Conservation (phyloP, 208 protist species). For the Leishmania arabica region DNA sequence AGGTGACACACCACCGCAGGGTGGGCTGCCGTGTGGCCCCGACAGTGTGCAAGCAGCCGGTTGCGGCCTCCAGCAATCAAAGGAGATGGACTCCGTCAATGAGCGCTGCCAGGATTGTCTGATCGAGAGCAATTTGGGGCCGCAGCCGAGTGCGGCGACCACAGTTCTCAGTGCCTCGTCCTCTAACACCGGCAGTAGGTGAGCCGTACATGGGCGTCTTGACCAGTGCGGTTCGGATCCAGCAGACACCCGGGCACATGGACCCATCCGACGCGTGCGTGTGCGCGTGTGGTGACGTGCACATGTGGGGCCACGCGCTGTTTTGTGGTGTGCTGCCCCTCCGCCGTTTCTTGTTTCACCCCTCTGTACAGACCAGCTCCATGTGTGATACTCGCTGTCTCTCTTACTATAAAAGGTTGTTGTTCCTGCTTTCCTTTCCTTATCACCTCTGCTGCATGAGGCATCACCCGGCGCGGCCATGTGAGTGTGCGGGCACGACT, state of each 20-base stretch:
- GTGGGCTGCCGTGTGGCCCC: conserved; percentile 57
- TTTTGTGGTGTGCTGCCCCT: neutral
- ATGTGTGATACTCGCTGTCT: neutral
- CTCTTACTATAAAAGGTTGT: neutral
- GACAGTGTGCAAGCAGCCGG: conserved; percentile 58
- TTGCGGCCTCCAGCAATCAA: conserved; percentile 60
- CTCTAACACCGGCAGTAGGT: neutral
- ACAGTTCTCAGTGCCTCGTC: neutral
- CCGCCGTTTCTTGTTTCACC: neutral
- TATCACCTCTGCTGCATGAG: neutral
- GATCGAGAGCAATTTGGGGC: neutral
- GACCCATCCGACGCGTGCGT: neutral
- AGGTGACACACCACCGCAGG: conserved; percentile 57
- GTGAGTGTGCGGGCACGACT: neutral
- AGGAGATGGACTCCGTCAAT: conserved; percentile 66
- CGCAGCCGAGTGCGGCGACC: neutral
- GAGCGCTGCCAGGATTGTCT: conserved; percentile 62
- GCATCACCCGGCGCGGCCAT: neutral
- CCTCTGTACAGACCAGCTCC: neutral
- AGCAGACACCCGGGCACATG: neutral
- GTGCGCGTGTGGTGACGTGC: neutral
- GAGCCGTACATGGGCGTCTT: neutral
- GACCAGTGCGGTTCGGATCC: neutral
- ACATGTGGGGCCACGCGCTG: neutral
- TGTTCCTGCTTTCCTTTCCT: neutral